Evolutionary conservation across 1,284 basidiomycete species (phyloP), one percentile per base, ranked within the genome.

Genomic region (Xerocomus amazonicus): DNA sequence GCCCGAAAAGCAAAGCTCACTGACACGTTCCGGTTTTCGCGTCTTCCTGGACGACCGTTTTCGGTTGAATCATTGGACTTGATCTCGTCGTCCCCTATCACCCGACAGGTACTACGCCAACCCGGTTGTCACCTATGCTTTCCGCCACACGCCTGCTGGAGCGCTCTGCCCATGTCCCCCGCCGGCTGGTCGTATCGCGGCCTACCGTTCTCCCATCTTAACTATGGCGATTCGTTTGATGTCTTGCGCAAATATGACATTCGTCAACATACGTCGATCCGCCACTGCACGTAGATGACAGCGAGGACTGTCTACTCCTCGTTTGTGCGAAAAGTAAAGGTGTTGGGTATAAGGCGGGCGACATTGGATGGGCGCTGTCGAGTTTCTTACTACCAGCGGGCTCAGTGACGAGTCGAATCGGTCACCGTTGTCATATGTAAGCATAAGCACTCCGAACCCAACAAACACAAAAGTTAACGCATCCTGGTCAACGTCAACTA

Each of bases 261-360:
- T 88, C 87, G 13, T 80, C 79, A 41, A 73, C 76, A 27, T 85
- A 87, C 58, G 73, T 75, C 3, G 79, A 84, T 55, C 68, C 90
- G 37, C 88, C 88, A 6, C 62, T 90, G 50, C 81, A 82, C 59
- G 82, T 90, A 29, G 87, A 89, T 57, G 86, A 89, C 45, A 86
- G 87, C 9, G 87, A 87, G 56, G 88, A 90, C 57, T 89, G 86
- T 67, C 68, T 91, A 55, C 69, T 90, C 47, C 74, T 90, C 31
- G 76, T 73, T 46, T 64, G 84, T 43, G 78, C 82, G 61, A 66
- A 65, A 13, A 40, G 43, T 29, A 63, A 60, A 34, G 53, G 63
- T 4, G 38, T 52, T 53, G 57, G 52, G 55, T 51, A 59, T 29
- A 63, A 66, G 3, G 33, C 53, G 6, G 76, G 79, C 8, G 71